A percentile compares a stretch with the other conserved stretches of the same genome.
phyloP scores from a whole-genome alignment of 306 rosid genomes.

The Albizia julibrissin region DNA sequence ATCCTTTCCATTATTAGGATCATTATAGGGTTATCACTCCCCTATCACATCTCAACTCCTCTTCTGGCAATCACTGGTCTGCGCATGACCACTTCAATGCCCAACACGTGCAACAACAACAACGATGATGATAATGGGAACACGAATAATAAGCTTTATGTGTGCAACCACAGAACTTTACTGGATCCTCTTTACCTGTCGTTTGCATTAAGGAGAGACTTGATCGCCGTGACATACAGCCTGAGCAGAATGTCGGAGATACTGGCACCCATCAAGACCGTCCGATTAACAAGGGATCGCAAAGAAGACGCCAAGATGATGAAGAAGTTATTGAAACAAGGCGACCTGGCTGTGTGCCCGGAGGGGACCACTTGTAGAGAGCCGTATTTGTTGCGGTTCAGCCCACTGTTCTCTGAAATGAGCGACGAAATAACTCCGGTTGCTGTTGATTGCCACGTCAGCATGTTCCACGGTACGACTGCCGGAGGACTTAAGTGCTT shows the following conservation, averaged over 20 bases:
- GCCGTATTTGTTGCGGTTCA: slow-evolving; percentile 76
- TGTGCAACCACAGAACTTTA: slow-evolving; percentile 78
- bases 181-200: slow-evolving; percentile 71
- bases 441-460: slow-evolving; percentile 59
- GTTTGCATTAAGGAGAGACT: slow-evolving; percentile 38
- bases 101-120: slow-evolving; percentile 10
- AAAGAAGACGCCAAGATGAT: slow-evolving; percentile 53
- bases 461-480: slow-evolving; percentile 84
- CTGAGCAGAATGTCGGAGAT: slow-evolving; percentile 76
- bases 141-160: slow-evolving; percentile 53
- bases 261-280: slow-evolving; percentile 73
- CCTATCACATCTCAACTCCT: slow-evolving; percentile 51
- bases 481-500: slow-evolving; percentile 82
- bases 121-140: too few species aligned
- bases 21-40: slow-evolving; percentile 37
- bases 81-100: slow-evolving; percentile 37
- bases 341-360: slow-evolving; percentile 74
- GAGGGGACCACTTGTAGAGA: slow-evolving; percentile 97
- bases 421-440: slow-evolving; percentile 57
- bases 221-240: slow-evolving; percentile 74
- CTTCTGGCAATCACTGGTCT: slow-evolving; percentile 45
- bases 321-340: slow-evolving; percentile 44
- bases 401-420: slow-evolving; percentile 76
- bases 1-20: slow-evolving; percentile 50
- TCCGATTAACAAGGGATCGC: slow-evolving; percentile 61